These are phyloP conservation scores for Sporothrix mexicana DNA, from an alignment of 2,329 filamentous ascomycete species.

Conservation along the genomic window DNA sequence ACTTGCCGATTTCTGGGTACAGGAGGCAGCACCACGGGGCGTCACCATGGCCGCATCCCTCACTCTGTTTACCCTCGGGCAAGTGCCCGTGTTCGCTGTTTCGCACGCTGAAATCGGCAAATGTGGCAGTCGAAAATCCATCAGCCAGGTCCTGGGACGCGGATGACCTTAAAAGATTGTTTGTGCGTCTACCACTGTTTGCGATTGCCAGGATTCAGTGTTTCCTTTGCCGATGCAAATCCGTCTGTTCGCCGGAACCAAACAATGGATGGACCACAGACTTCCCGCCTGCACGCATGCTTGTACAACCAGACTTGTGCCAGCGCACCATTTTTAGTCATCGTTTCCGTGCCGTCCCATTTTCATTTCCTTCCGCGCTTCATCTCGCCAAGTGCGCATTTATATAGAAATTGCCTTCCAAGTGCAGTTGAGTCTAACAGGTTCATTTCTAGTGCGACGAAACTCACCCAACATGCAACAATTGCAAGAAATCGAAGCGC, in stretches of 20 bases:
- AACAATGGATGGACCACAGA: background rate
- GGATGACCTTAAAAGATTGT: no score
- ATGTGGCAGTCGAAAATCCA: background rate
- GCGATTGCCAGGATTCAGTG: background rate
- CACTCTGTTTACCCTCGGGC: background rate
- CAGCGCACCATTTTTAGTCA: background rate
- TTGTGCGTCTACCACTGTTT: background rate
- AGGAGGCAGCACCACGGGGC: background rate
- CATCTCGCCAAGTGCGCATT: background rate
- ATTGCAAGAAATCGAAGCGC: conserved; percentile 87
- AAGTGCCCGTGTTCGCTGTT: background rate
- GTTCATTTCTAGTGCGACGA: conserved; percentile 81
- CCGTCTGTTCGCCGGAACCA: conserved; percentile 15
- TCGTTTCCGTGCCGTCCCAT: background rate
- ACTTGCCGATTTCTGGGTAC: background rate
- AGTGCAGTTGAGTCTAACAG: conserved; percentile 39
- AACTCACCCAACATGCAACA: conserved; percentile 87
- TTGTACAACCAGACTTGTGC: background rate
- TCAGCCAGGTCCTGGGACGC: background rate
- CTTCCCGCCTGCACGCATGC: background rate
- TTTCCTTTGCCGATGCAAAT: background rate
- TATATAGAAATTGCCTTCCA: background rate
- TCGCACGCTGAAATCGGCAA: background rate
- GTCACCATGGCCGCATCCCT: no score
- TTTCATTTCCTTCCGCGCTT: background rate